These are phyloP conservation scores for Naegleria gruberi DNA, from an alignment of 208 protist species.

Conservation along the genomic window DNA sequence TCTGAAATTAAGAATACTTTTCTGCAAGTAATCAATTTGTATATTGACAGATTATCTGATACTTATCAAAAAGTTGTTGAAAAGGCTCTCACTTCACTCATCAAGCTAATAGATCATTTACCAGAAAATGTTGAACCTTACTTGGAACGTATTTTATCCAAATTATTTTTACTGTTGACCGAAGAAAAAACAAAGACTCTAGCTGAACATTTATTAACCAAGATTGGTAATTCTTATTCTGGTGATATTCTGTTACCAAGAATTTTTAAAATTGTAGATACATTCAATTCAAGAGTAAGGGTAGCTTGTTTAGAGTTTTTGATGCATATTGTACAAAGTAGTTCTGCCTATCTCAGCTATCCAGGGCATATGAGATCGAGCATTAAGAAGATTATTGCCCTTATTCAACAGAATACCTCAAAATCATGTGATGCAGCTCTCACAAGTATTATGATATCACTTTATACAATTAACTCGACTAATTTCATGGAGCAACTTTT, in stretches of 20 bases:
- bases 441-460: neutral
- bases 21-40: neutral
- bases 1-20: neutral
- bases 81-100: neutral
- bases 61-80: neutral
- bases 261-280: neutral
- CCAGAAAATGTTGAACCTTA: neutral
- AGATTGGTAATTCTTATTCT: neutral
- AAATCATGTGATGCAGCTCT: neutral
- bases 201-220: neutral
- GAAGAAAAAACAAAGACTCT: neutral
- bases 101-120: neutral
- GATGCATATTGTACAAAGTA: neutral
- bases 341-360: neutral
- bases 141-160: neutral
- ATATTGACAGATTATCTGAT: neutral
- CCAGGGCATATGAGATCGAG: neutral
- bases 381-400: neutral
- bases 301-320: neutral
- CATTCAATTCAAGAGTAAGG: neutral
- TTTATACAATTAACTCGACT: neutral
- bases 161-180: neutral
- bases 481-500: neutral
- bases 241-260: neutral
- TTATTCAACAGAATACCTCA: neutral